phyloP scores from a whole-genome alignment of 345 rosid species.

The Gossypium sturtianum region DNA sequence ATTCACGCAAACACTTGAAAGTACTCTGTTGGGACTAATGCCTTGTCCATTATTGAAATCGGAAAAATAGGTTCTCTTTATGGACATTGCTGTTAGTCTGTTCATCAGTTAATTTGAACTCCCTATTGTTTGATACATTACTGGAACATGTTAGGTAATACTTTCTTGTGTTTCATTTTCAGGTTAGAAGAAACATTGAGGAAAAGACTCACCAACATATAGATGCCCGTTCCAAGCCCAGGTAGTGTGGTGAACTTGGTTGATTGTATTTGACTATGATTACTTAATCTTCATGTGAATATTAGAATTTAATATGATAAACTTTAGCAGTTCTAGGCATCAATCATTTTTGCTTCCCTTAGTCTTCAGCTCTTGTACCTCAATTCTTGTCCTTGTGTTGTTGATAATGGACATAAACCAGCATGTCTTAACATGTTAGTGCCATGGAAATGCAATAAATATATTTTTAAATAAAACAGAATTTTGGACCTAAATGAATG shows the following conservation, averaged over 20 bases:
- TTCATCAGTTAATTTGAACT: background rate
- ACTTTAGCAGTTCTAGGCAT: background rate
- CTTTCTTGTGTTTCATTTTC: constrained; percentile 9
- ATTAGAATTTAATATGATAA: constrained; percentile 5
- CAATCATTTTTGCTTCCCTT: background rate
- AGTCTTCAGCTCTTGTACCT: background rate
- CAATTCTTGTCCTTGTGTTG: background rate
- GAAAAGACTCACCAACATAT: constrained; percentile 41
- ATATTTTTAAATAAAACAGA: background rate
- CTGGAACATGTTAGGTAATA: background rate
- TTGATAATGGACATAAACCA: background rate
- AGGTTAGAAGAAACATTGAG: constrained; percentile 58
- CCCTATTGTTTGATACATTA: background rate
- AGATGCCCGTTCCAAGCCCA: constrained; percentile 87
- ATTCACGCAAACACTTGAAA: background rate
- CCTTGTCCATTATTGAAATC: background rate
- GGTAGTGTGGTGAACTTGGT: constrained; percentile 35
- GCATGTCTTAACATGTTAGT: background rate
- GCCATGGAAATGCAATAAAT: background rate
- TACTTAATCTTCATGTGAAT: background rate
- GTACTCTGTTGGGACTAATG: background rate
- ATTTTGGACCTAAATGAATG: background rate
- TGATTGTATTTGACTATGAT: background rate
- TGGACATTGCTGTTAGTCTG: background rate
- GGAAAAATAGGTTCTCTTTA: background rate